Percentiles rank a stretch among this genome's conserved stretches.
These are phyloP conservation scores for Orbilia oligospora DNA, from an alignment of 2,329 filamentous ascomycete species.

Conservation along the genomic window DNA sequence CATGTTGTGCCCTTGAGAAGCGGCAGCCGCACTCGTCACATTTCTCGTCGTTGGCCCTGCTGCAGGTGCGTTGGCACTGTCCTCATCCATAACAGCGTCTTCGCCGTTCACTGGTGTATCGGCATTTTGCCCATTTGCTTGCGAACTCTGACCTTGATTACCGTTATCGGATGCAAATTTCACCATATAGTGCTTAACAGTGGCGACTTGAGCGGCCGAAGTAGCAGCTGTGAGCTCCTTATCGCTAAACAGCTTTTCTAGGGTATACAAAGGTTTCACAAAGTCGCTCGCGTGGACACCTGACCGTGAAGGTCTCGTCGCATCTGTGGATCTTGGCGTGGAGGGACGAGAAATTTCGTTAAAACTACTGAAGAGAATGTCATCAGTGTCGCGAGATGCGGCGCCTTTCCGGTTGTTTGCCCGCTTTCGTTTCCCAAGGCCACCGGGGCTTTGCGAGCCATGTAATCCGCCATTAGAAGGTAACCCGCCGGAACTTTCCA, in stretches of 20 bases:
- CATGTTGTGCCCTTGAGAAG: slow-evolving; percentile 52
- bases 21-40: slow-evolving; percentile 46
- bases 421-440: slow-evolving; percentile 61
- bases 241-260: slow-evolving; percentile 59
- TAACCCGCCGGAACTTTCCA: slow-evolving; percentile 50
- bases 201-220: slow-evolving; percentile 43
- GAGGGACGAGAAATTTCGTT: slow-evolving; percentile 55
- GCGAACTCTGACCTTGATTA: slow-evolving; percentile 9
- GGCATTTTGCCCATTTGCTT: slow-evolving; percentile 44
- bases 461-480: slow-evolving; percentile 46
- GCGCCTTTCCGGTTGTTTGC: slow-evolving; percentile 59
- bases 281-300: slow-evolving; percentile 56
- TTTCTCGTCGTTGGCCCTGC: slow-evolving; percentile 47
- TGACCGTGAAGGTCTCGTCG: slow-evolving; percentile 29
- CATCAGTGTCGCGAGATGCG: slow-evolving; percentile 46
- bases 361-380: slow-evolving; percentile 44
- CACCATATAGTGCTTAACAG: slow-evolving; percentile 49
- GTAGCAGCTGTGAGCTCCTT: slow-evolving; percentile 53
- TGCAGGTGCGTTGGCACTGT: slow-evolving; percentile 19
- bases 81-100: slow-evolving; percentile 40
- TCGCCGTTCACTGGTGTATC: slow-evolving; percentile 30
- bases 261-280: slow-evolving; percentile 58
- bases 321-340: slow-evolving; percentile 53
- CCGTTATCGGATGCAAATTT: slow-evolving; percentile 25
- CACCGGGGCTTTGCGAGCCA: slow-evolving; percentile 57